Evolutionary conservation across 2,329 filamentous ascomycete genomes (phyloP), one percentile per base, ranked within the genome.

Genomic region (Cladosporium cucumerinum): DNA sequence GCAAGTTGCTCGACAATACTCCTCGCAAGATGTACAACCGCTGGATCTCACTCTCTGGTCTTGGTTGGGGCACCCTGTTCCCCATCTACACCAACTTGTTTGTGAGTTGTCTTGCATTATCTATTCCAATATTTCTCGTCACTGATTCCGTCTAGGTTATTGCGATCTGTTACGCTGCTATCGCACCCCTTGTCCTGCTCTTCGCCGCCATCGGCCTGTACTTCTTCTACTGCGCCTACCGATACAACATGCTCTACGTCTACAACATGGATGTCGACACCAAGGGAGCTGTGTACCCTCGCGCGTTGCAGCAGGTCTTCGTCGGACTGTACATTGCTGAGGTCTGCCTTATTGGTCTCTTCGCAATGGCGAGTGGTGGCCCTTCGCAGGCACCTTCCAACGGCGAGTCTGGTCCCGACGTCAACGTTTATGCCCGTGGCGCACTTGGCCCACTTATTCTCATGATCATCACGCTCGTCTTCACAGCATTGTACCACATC

Each of bases 211-310:
- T 91, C 46, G 93, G 92, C 30, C 85, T 97, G 66, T 86, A 84
- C 25, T 81, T 95, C 49, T 93, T 97, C 78, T 96, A 96, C 75
- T 81, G 94, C 61, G 91, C 93, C 57, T 97, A 92, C 82, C 87
- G 91, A 21, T 97, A 98, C 83, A 96, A 97, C 74, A 79, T 98
- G 63, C 84, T 97, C 58, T 97, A 92, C 76, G 92, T 97, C 39
- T 89, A 88, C 59, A 91, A 96, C 74, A 87, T 90, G 10, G 80
- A 86, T 66, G 88, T 96, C 72, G 93, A 97, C 74, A 96, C 91
- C 43, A 92, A 96, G 73, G 93, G 94, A 18, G 85, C 94, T 16
- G 88, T 92, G 70, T 97, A 97, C 74, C 89, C 92, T 0, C 89
- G 89, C n/a, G 93, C 91, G 1, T 82, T 98, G 60, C 89, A 96